Percentiles rank a stretch among this genome's conserved stretches.
phyloP scores from a whole-genome alignment of 2,329 filamentous ascomycete genomes.

The Penicillium olsonii region DNA sequence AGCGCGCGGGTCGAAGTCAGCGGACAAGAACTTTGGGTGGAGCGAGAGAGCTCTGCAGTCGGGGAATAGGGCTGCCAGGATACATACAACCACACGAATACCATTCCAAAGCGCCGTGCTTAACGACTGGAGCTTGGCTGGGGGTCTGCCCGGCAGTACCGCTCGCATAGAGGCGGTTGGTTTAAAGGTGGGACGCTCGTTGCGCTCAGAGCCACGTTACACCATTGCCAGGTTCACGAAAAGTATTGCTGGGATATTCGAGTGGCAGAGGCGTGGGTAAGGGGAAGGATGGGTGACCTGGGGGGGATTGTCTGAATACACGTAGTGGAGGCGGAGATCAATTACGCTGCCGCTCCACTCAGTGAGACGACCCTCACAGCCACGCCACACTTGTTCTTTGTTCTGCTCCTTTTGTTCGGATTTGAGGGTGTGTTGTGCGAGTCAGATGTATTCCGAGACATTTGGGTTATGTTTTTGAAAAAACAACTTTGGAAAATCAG shows the following conservation, averaged over 20 bases:
- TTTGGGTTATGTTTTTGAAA: too few relatives aligned
- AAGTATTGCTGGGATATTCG: not conserved
- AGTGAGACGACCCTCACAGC: slow-evolving; percentile 9
- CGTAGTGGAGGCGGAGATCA: slow-evolving; percentile 19
- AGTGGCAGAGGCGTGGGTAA: not conserved
- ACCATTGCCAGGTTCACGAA: slow-evolving; percentile 33
- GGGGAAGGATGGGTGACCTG: not conserved
- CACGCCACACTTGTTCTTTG: not conserved
- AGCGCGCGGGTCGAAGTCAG: slow-evolving; percentile 14
- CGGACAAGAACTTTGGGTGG: slow-evolving; percentile 7
- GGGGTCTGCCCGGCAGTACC: slow-evolving; percentile 77
- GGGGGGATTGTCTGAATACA: slow-evolving; percentile 6
- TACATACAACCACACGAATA: slow-evolving; percentile 69
- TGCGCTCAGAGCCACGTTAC: slow-evolving; percentile 31
- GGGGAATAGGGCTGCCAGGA: not conserved
- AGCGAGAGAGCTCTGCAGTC: not conserved
- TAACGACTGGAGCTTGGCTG: slow-evolving; percentile 74
- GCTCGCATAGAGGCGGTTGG: slow-evolving; percentile 66
- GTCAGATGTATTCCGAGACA: too few relatives aligned
- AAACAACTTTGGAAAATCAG: not conserved
- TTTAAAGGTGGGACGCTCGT: slow-evolving; percentile 25
- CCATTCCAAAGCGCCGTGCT: slow-evolving; percentile 72
- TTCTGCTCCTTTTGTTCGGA: not conserved
- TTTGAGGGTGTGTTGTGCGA: too few relatives aligned
- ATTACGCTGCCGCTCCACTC: slow-evolving; percentile 22